Conservation (phyloP, 176 grass and related monocot genomes). For the Oryza nivara region DNA sequence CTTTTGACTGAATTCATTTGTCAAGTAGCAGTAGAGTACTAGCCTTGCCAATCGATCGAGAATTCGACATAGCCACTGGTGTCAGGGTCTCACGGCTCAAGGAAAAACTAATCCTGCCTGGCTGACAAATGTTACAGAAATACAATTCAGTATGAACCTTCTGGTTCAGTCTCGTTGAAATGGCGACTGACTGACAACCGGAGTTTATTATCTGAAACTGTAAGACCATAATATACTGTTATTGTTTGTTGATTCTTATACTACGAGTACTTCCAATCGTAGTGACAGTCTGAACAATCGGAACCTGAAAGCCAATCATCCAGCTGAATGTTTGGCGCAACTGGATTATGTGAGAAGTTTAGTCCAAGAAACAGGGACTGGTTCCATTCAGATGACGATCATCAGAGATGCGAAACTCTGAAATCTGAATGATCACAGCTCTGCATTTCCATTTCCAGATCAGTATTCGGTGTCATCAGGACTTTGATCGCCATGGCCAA, state of each 20-base stretch:
- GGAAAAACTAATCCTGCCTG: not conserved
- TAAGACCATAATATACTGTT: not conserved
- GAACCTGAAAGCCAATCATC: not conserved
- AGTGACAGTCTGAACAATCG: not conserved
- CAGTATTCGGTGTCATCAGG: not conserved
- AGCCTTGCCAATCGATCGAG: not conserved
- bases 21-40: not conserved
- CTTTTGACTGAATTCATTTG: not conserved
- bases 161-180: not conserved
- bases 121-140: not conserved
- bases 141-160: not conserved
- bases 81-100: constrained; percentile 34
- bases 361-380: not conserved
- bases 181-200: not conserved
- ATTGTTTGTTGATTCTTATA: not conserved
- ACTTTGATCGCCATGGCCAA: not conserved
- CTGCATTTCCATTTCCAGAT: not conserved
- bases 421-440: not conserved
- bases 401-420: not conserved
- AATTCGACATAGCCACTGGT: not conserved
- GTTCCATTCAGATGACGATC: not conserved
- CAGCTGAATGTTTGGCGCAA: not conserved
- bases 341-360: not conserved
- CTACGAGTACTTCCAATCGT: too few relatives aligned
- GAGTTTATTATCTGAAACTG: not conserved